Evolutionary conservation across 768 basidiomycete genomes (phyloP).

Genomic region (Calocybe gangraenosa): DNA sequence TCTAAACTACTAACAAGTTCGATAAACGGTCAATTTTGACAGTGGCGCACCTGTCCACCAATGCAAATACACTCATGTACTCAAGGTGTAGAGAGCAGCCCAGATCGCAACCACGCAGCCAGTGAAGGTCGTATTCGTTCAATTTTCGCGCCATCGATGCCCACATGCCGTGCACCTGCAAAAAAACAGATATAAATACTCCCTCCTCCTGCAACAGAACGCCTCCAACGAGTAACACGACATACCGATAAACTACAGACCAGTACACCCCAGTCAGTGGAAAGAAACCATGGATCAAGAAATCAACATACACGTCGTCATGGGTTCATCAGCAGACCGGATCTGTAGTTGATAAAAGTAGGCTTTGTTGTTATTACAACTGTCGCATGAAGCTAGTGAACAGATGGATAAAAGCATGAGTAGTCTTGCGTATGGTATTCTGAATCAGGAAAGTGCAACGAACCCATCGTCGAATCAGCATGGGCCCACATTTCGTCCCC

Average conservation of each 20-base stretch:
- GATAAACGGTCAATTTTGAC: too few species aligned
- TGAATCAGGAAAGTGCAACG: conserved; percentile 27
- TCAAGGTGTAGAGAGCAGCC: too few species aligned
- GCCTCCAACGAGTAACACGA: too few species aligned
- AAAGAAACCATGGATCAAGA: neutral
- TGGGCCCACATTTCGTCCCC: conserved; percentile 93
- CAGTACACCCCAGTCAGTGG: neutral
- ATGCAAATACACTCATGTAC: too few species aligned
- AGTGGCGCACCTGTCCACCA: too few species aligned
- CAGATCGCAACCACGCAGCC: too few species aligned
- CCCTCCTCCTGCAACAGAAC: too few species aligned
- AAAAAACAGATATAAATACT: neutral
- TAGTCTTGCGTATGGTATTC: neutral
- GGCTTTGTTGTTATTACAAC: conserved; percentile 82
- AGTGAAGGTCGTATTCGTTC: neutral
- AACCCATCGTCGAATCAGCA: conserved; percentile 83
- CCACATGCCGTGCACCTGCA: conserved; percentile 58
- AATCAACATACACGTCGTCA: conserved; percentile 60
- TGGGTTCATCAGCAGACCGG: conserved; percentile 87
- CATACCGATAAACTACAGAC: conserved; percentile 57
- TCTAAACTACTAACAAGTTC: too few species aligned
- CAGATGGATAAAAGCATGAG: neutral
- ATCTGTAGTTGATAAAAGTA: conserved; percentile 98
- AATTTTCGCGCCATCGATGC: conserved; percentile 71
- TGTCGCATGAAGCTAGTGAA: conserved; percentile 50